Evolutionary conservation across 768 basidiomycete genomes (phyloP), one percentile per base, ranked within the genome.

Genomic region (Leccinum uliginosum): DNA sequence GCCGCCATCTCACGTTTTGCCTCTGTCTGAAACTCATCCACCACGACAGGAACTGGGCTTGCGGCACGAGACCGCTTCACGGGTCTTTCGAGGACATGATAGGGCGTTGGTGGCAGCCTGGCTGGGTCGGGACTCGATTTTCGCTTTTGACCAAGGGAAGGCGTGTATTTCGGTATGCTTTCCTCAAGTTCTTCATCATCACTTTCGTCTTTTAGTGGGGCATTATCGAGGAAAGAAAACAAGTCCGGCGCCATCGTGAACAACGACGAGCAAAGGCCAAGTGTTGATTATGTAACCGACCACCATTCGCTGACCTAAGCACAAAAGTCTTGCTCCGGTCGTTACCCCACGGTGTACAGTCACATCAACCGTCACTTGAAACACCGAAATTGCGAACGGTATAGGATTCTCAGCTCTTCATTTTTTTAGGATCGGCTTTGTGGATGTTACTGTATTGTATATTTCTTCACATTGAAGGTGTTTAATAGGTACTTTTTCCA

Each of bases 21-120:
- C 65, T 95, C 92, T 1, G 89, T 93, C 73, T 95, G 92, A 67
- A 98, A 93, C 61, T 96, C 94, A 73, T 98, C 96, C 11, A 96
- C 81, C 7, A 93, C 86, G 0, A 92, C 78, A 8, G 93, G 91
- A 53, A 80, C 79, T 5, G 86, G 85, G 3, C 85, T 80, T 0
- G 76, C 77, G n/a, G 84, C 59, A 38, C 87, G 79, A 4, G 78
- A 70, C 65, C 80, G 85, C 72, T 93, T 93, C 1, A 72, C 63
- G 3, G 74, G 57, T 55, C 69, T 63, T 17, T 67, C 71, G 3
- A 78, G 73, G 43, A 65, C 70, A 35, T 67, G 67, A 51, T 59
- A 67, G 27, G 62, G 63, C 0, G 12, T 58, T 11, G 55, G 59
- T 27, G 27, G 59, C 12, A 44, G 53, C 30, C 55, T 29, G 17